Evolutionary conservation across 352 stramenopile genomes (phyloP).

Genomic region (Pythium graminicola): DNA sequence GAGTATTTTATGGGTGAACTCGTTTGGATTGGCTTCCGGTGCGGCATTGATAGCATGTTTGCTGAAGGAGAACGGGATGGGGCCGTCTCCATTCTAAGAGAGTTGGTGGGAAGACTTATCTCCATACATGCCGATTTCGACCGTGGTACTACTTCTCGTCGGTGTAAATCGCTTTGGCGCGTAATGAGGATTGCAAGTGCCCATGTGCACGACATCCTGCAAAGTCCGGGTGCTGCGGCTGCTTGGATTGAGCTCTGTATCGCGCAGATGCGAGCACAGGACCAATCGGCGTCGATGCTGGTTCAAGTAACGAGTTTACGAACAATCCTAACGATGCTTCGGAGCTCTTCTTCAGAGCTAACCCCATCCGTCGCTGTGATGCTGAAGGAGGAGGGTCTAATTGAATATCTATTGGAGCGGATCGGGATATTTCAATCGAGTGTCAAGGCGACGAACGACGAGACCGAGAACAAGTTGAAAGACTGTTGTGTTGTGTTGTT

Average conservation of each 20-base stretch:
- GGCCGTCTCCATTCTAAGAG: slow-evolving; percentile 9
- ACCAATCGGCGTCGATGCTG: neutral
- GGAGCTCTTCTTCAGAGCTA: neutral
- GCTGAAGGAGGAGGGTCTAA: neutral
- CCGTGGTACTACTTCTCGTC: neutral
- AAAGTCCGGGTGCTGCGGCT: neutral
- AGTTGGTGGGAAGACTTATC: slow-evolving; percentile 13
- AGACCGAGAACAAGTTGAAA: slow-evolving; percentile 16
- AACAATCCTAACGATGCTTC: slow-evolving; percentile 3
- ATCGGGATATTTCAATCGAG: slow-evolving; percentile 20
- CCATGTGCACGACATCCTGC: slow-evolving; percentile 1
- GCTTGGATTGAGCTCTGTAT: slow-evolving; percentile 16
- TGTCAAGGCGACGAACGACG: slow-evolving; percentile 8
- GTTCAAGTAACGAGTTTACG: slow-evolving; percentile 8
- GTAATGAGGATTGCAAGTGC: slow-evolving; percentile 17
- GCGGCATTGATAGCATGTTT: slow-evolving; percentile 14
- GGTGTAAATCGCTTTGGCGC: slow-evolving; percentile 6
- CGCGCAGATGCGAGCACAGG: neutral
- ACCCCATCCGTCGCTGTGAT: neutral
- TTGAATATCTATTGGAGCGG: slow-evolving; percentile 6
- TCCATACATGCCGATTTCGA: neutral
- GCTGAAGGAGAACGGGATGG: neutral
- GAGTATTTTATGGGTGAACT: slow-evolving; percentile 9
- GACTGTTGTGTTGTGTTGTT: slow-evolving; percentile 48
- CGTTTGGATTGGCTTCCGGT: slow-evolving; percentile 16